These are phyloP conservation scores for Aspergillus aculeatus DNA, from an alignment of 2,329 filamentous ascomycete genomes.

Conservation along the genomic window DNA sequence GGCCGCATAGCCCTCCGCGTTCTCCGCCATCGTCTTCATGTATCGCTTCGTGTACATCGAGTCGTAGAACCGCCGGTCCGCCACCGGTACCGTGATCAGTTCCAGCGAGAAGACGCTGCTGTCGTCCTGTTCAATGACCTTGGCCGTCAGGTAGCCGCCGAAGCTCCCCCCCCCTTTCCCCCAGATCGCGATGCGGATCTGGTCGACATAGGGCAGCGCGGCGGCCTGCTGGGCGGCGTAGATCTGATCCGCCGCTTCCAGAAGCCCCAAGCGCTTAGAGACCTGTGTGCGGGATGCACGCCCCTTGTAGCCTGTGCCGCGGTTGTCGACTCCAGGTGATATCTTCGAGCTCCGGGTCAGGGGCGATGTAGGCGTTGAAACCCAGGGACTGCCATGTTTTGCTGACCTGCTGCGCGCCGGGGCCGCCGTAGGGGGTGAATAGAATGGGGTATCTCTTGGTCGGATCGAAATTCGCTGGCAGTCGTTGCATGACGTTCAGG, in stretches of 20 bases:
- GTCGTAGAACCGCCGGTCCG: slow-evolving; percentile 71
- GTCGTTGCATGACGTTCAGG: slow-evolving; percentile 64
- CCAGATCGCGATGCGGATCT: slow-evolving; percentile 62
- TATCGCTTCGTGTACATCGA: slow-evolving; percentile 71
- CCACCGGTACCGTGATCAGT: slow-evolving; percentile 64
- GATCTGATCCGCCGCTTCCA: slow-evolving; percentile 66
- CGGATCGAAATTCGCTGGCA: slow-evolving; percentile 64
- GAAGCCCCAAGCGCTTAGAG: slow-evolving; percentile 58
- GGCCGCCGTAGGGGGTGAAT: slow-evolving; percentile 68
- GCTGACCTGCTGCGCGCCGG: slow-evolving; percentile 60
- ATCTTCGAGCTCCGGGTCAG: slow-evolving; percentile 66
- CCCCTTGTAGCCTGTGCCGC: slow-evolving; percentile 65
- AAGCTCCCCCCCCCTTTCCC: slow-evolving; percentile 71
- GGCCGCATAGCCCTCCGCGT: slow-evolving; percentile 60
- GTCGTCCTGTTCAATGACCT: slow-evolving; percentile 63
- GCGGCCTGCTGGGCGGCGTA: slow-evolving; percentile 62
- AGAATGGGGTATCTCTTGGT: slow-evolving; percentile 65
- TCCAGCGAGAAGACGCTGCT: slow-evolving; percentile 60
- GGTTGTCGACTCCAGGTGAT: slow-evolving; percentile 69
- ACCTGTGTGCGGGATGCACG: slow-evolving; percentile 62
- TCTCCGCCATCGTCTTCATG: slow-evolving; percentile 63
- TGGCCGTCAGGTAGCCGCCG: slow-evolving; percentile 65
- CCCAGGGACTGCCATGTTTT: slow-evolving; percentile 57
- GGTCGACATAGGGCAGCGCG: slow-evolving; percentile 55
- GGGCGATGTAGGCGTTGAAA: slow-evolving; percentile 64